A percentile compares a stretch with the other conserved stretches of the same genome.
phyloP scores from a whole-genome alignment of 768 basidiomycete species.

The Boletus coccyginus region DNA sequence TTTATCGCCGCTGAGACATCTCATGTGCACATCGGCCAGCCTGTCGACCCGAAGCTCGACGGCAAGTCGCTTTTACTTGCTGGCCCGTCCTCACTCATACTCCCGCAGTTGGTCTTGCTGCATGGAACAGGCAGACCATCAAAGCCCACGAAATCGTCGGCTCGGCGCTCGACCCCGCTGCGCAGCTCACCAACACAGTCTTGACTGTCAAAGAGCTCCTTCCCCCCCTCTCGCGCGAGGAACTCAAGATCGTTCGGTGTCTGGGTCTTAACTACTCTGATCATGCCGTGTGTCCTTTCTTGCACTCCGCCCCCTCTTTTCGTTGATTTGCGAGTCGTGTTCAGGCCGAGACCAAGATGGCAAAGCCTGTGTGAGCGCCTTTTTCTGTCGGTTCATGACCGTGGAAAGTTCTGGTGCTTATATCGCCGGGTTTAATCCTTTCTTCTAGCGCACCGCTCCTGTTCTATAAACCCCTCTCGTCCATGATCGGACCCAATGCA shows the following conservation, averaged over 20 bases:
- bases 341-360: constrained; percentile 67
- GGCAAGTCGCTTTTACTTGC: constrained; percentile 35
- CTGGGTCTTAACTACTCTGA: constrained; percentile 83
- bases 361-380: constrained; percentile 56
- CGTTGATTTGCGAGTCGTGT: not conserved
- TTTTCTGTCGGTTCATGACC: not conserved
- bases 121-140: constrained; percentile 51
- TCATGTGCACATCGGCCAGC: constrained; percentile 74
- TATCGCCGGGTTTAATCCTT: not conserved
- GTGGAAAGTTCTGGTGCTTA: not conserved
- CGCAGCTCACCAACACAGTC: constrained; percentile 58
- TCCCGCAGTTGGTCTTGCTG: constrained; percentile 57
- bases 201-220: constrained; percentile 73
- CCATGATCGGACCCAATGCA: constrained; percentile 69
- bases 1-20: constrained; percentile 76
- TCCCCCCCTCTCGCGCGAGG: constrained; percentile 61
- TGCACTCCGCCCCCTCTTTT: not conserved
- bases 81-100: not conserved
- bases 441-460: constrained; percentile 59
- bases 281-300: constrained; percentile 56
- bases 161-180: constrained; percentile 61
- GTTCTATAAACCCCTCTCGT: constrained; percentile 74
- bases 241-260: constrained; percentile 71
- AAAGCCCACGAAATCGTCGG: constrained; percentile 72
- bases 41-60: constrained; percentile 63